A percentile compares a stretch with the other conserved stretches of the same genome.
These are phyloP conservation scores for Lactifluus piperatus DNA, from an alignment of 768 basidiomycete genomes.

Conservation along the genomic window DNA sequence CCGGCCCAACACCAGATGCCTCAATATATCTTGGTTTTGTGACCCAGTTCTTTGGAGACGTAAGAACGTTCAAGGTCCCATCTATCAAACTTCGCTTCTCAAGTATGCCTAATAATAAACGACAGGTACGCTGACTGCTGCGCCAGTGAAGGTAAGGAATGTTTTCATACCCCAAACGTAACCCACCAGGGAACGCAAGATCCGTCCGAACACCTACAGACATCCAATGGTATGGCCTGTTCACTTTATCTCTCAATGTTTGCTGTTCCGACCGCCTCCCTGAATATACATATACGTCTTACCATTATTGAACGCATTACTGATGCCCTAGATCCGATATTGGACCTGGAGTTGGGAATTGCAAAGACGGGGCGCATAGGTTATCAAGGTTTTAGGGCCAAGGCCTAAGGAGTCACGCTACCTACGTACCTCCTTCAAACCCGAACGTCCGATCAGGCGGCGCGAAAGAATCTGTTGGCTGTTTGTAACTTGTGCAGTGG, in stretches of 20 bases:
- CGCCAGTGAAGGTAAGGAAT: neutral
- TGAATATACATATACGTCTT: neutral
- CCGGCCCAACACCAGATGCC: neutral
- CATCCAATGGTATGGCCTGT: neutral
- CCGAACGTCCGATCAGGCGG: neutral
- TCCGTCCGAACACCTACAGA: conserved; percentile 8
- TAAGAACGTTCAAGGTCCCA: neutral
- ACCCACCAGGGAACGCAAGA: neutral
- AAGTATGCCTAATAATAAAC: neutral
- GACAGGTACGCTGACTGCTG: neutral
- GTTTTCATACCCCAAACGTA: neutral
- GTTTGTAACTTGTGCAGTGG: neutral
- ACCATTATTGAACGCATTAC: neutral
- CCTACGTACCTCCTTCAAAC: too few species aligned
- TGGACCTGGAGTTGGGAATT: neutral
- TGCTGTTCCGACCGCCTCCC: neutral
- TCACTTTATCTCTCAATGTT: neutral
- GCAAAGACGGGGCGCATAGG: neutral
- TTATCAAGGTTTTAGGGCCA: neutral
- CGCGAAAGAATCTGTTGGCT: neutral
- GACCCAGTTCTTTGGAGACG: neutral
- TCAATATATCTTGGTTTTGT: neutral
- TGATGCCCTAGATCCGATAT: too few species aligned
- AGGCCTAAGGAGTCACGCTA: neutral
- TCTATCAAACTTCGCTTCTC: too few species aligned